These are phyloP conservation scores for Ephemerocybe angulata DNA, from an alignment of 768 basidiomycete genomes.

Conservation along the genomic window DNA sequence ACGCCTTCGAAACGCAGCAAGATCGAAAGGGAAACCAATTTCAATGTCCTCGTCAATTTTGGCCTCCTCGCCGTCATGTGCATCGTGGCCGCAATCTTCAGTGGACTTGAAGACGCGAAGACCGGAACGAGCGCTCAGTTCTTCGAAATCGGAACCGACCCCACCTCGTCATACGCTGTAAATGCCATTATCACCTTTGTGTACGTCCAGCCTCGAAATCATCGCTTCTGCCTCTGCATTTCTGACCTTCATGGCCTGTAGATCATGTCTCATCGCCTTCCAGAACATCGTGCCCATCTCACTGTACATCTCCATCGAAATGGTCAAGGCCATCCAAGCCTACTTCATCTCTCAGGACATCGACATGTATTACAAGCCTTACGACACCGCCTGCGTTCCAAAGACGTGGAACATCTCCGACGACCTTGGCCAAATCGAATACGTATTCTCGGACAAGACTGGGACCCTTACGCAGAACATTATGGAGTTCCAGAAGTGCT, in stretches of 20 bases:
- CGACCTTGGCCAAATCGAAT: slow-evolving; percentile 98
- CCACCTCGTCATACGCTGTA: slow-evolving; percentile 56
- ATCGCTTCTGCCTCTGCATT: slow-evolving; percentile 1
- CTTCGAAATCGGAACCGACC: slow-evolving; percentile 67
- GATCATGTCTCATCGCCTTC: slow-evolving; percentile 91
- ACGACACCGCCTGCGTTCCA: slow-evolving; percentile 85
- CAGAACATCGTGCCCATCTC: slow-evolving; percentile 97
- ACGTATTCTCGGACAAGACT: slow-evolving; percentile 86
- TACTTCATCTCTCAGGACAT: slow-evolving; percentile 94
- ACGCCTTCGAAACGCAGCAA: slow-evolving; percentile 97
- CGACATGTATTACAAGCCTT: slow-evolving; percentile 92
- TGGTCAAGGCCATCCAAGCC: slow-evolving; percentile 97
- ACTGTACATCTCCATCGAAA: slow-evolving; percentile 95
- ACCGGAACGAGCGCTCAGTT: slow-evolving; percentile 61
- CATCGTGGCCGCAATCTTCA: slow-evolving; percentile 66
- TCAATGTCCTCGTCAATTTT: slow-evolving; percentile 96
- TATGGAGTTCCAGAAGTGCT: slow-evolving; percentile 98
- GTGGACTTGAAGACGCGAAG: slow-evolving; percentile 63
- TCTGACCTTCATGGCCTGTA: slow-evolving; percentile 26
- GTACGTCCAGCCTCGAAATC: slow-evolving; percentile 45
- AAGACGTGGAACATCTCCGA: slow-evolving; percentile 99
- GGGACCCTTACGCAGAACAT: slow-evolving; percentile 97
- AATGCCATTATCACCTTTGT: slow-evolving; percentile 88
- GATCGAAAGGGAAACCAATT: slow-evolving; percentile 98
- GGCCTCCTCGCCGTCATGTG: slow-evolving; percentile 75